These are phyloP conservation scores for Trametes elegans DNA, from an alignment of 768 basidiomycete species.

Conservation along the genomic window DNA sequence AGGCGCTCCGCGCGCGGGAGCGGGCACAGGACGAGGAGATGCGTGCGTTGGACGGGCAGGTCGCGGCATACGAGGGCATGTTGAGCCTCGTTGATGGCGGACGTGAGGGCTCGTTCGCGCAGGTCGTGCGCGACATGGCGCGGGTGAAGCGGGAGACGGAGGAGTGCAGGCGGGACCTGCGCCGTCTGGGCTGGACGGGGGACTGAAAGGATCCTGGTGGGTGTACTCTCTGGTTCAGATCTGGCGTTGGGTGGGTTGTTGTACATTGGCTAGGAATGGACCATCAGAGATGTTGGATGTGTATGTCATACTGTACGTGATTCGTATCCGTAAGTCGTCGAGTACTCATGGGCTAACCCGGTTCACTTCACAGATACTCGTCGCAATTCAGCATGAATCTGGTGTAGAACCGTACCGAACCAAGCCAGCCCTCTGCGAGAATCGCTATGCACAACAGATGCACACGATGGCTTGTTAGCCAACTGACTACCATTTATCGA, in stretches of 20 bases:
- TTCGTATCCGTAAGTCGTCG: too few species aligned
- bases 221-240: too few species aligned
- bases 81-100: constrained; percentile 41
- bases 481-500: too few species aligned
- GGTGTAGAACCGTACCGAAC: constrained; percentile 65
- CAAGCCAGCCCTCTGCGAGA: constrained; percentile 48
- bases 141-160: constrained; percentile 47
- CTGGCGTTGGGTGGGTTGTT: too few species aligned
- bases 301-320: too few species aligned
- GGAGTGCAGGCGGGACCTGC: constrained; percentile 47
- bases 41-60: constrained; percentile 35
- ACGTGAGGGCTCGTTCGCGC: constrained; percentile 37
- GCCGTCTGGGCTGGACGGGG: constrained; percentile 50
- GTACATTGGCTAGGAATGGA: too few species aligned
- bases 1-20: constrained; percentile 36
- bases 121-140: constrained; percentile 49
- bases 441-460: constrained; percentile 39
- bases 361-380: constrained; percentile 34
- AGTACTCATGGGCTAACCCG: too few species aligned
- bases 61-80: constrained; percentile 41
- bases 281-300: too few species aligned
- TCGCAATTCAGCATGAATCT: constrained; percentile 69
- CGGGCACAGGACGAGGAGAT: constrained; percentile 37
- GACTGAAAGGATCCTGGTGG: too few species aligned
- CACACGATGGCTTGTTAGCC: not conserved